phyloP scores from a whole-genome alignment of 768 basidiomycete genomes.

The Boletus rex-veris region DNA sequence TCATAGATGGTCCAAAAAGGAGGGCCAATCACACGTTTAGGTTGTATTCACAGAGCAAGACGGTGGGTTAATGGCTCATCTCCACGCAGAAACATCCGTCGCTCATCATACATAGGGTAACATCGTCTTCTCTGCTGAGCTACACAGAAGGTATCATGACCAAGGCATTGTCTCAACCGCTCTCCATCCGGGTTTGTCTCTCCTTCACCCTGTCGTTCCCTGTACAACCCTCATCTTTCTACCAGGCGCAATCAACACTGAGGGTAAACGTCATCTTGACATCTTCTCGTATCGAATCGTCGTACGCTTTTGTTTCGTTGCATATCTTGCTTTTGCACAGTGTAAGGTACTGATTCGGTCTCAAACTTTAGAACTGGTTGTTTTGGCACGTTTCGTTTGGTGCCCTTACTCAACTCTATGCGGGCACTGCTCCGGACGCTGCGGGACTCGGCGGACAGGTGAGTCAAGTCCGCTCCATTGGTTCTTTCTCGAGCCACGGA shows the following conservation, averaged over 20 bases:
- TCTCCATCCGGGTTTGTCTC: slow-evolving; percentile 34
- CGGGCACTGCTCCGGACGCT: slow-evolving; percentile 3
- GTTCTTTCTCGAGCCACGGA: neutral
- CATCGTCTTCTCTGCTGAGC: slow-evolving; percentile 42
- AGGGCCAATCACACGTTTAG: slow-evolving; percentile 13
- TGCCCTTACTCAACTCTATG: slow-evolving; percentile 9
- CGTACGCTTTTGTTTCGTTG: neutral
- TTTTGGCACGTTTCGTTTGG: neutral
- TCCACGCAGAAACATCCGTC: too few species aligned
- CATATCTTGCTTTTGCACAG: neutral
- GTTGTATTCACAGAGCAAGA: slow-evolving; percentile 31
- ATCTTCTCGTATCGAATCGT: neutral
- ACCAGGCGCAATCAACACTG: neutral
- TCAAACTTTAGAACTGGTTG: neutral
- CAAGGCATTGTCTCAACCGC: slow-evolving; percentile 43
- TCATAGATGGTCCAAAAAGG: slow-evolving; percentile 37
- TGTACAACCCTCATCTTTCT: too few species aligned
- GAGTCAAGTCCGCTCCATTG: neutral
- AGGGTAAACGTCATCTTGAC: neutral
- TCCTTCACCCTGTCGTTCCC: too few species aligned
- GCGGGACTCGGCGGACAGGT: slow-evolving; percentile 5
- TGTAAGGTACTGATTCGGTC: neutral
- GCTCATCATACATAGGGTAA: slow-evolving; percentile 35
- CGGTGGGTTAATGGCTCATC: too few species aligned
- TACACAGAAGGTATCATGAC: slow-evolving; percentile 43